Evolutionary conservation across 1,284 basidiomycete species (phyloP).

Genomic region (Apiotrichum montevideense): DNA sequence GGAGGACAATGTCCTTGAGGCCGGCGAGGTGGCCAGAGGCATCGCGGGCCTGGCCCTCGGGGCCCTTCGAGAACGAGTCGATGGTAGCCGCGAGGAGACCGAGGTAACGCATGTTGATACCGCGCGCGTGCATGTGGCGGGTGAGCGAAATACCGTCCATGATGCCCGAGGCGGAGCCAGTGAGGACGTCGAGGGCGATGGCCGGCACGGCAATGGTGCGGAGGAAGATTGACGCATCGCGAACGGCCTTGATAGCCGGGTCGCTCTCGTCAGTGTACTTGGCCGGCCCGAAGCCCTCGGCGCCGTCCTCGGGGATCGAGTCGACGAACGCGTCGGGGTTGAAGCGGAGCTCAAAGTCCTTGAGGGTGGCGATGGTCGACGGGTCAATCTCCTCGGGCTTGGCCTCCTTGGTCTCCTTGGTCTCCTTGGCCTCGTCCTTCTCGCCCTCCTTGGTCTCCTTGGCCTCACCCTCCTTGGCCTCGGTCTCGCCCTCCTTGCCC

Average conservation of each 20-base stretch:
- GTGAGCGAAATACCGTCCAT: conserved; percentile 52
- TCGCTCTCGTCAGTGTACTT: conserved; percentile 50
- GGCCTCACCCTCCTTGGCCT: conserved; percentile 15
- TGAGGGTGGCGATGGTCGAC: conserved; percentile 24
- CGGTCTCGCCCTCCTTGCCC: conserved; percentile 8
- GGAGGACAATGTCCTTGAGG: conserved; percentile 46
- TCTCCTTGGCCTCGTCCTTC: conserved; percentile 16
- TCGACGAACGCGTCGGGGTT: conserved; percentile 57
- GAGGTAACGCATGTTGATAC: conserved; percentile 58
- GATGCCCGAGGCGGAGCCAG: conserved; percentile 47
- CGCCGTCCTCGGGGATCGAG: conserved; percentile 13
- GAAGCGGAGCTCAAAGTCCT: conserved; percentile 52
- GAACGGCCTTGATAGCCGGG: conserved; percentile 52
- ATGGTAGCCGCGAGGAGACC: conserved; percentile 49
- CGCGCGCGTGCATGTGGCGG: conserved; percentile 51
- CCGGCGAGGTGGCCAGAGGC: conserved; percentile 38
- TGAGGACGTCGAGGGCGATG: conserved; percentile 51
- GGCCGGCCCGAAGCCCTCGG: conserved; percentile 21
- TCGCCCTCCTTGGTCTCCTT: conserved; percentile 18
- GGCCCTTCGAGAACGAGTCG: conserved; percentile 43
- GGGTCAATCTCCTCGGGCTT: conserved; percentile 16
- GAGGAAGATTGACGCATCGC: conserved; percentile 52
- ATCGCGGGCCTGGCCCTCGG: conserved; percentile 25
- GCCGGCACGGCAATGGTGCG: conserved; percentile 50
- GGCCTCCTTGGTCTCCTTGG: conserved; percentile 7